phyloP scores from a whole-genome alignment of 1,284 basidiomycete genomes.

The Boletus subluridellus region DNA sequence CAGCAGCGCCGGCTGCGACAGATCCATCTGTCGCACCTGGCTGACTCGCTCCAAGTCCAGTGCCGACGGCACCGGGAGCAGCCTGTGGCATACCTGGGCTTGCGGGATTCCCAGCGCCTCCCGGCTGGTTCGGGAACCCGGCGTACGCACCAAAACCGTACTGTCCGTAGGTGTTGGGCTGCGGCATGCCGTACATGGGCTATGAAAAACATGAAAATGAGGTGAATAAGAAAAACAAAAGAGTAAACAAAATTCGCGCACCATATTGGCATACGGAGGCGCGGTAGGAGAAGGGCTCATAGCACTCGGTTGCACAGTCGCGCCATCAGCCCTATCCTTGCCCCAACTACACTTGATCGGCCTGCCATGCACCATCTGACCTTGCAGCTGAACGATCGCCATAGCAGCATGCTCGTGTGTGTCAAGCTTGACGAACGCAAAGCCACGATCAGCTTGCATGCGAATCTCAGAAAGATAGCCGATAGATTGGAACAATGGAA shows the following conservation, averaged over 20 bases:
- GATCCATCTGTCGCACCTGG: conserved; percentile 56
- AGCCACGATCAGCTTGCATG: conserved; percentile 97
- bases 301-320: conserved; percentile 49
- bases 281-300: conserved; percentile 66
- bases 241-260: conserved; percentile 34
- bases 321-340: conserved; percentile 83
- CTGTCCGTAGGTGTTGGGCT: conserved; percentile 73
- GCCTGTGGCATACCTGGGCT: conserved; percentile 69
- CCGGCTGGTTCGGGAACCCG: conserved; percentile 62
- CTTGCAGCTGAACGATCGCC: conserved; percentile 94
- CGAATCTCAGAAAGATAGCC: conserved; percentile 97
- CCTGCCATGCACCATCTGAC: conserved; percentile 91
- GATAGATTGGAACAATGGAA: conserved; percentile 94
- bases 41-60: conserved; percentile 54
- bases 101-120: conserved; percentile 46
- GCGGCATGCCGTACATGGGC: conserved; percentile 86
- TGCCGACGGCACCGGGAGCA: conserved; percentile 46
- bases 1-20: conserved; percentile 42
- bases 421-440: conserved; percentile 97
- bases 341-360: conserved; percentile 99
- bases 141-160: conserved; percentile 74
- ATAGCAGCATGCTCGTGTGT: conserved; percentile 96
- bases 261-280: conserved; percentile 71
- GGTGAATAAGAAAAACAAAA: conserved; percentile 4
- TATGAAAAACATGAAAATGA: conserved; percentile 29